Percentiles rank a stretch among this genome's conserved stretches.
Conservation (phyloP, 2,329 filamentous ascomycete species). For the Cryphonectria nitschkei region DNA sequence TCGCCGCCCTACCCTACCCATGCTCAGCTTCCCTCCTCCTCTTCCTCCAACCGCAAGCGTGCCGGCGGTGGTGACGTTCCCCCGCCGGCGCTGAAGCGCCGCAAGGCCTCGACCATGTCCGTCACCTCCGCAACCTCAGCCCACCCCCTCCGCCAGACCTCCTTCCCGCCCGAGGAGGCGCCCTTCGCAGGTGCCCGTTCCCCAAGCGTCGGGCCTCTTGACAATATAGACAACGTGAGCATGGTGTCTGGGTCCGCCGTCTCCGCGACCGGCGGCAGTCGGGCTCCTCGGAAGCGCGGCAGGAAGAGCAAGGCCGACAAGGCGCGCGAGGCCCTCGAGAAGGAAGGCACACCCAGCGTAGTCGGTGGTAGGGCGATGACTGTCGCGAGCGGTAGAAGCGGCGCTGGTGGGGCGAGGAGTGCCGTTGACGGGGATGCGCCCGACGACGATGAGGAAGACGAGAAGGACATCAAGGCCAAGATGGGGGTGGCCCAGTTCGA, state of each 20-base stretch:
- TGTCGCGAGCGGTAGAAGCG: constrained; percentile 47
- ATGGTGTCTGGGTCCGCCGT: constrained; percentile 65
- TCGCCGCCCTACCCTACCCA: constrained; percentile 60
- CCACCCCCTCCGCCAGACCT: constrained; percentile 79
- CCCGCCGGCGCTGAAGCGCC: constrained; percentile 61
- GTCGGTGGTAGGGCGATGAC: constrained; percentile 51
- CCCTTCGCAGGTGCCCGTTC: constrained; percentile 60
- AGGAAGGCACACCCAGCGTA: constrained; percentile 45
- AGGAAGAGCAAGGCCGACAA: constrained; percentile 63
- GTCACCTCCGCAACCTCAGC: constrained; percentile 54
- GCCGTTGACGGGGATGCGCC: constrained; percentile 56
- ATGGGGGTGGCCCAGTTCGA: constrained; percentile 39
- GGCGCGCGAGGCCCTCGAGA: constrained; percentile 47
- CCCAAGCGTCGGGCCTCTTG: constrained; percentile 56
- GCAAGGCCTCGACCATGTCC: constrained; percentile 70
- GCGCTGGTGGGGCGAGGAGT: constrained; percentile 46
- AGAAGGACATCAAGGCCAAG: constrained; percentile 34
- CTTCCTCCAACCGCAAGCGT: constrained; percentile 62
- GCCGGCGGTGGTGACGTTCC: constrained; percentile 57
- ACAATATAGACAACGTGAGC: constrained; percentile 60
- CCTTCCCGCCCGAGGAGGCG: constrained; percentile 71
- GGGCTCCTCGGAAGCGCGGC: constrained; percentile 62
- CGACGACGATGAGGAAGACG: constrained; percentile 48
- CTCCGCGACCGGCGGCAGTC: constrained; percentile 43
- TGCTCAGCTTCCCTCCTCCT: constrained; percentile 49